Evolutionary conservation across 2,329 filamentous ascomycete species (phyloP), one percentile per base, ranked within the genome.

Genomic region (Hypoxylon sp.): DNA sequence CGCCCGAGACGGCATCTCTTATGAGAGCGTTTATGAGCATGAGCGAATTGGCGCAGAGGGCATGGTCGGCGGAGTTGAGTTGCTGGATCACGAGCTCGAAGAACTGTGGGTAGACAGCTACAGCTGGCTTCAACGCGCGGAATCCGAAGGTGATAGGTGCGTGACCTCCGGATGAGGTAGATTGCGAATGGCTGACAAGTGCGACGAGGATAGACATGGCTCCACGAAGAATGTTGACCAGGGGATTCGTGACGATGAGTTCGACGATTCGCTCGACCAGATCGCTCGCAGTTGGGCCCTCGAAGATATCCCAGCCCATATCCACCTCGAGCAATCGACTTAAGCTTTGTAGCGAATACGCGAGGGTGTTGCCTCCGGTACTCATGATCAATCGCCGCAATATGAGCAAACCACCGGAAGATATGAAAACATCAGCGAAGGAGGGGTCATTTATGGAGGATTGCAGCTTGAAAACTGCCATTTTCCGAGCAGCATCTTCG

Each of bases 381-480:
- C 84, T 83, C 78, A 97, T 85, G 58, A 94, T 91, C 44, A 97
- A 79, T 48, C 89, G 86, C 43, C 91, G 85, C 64, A 99, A 76
- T 61, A 93, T 86, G 61, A 86, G 80, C 59, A 97, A 79, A 3
- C 94, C 94, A 49, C 91, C 91, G 38, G 91, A 89, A 41, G 88
- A 86, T 56, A 97, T 96, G 75, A 99, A 99, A 63, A 95, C 86
- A 71, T 97, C 94, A 66, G 94, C 94, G 71, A 97, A 97, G 40
- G 91, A 89, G 17, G 93, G 93, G 73, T 99, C 94, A 69, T 92
- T 93, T 73, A 99, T 96, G 57, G 90, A 91, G 59, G 84, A 88
- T 74, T 99, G 94, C 60, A 99, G 84, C 76, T 97, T 97, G 82
- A 99, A 99, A 55, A 95, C 94, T 54, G 94, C 94, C 90, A 97